Evolutionary conservation across 140 eudicot genomes (phyloP).

Genomic region (Erigeron philadelphicus): DNA sequence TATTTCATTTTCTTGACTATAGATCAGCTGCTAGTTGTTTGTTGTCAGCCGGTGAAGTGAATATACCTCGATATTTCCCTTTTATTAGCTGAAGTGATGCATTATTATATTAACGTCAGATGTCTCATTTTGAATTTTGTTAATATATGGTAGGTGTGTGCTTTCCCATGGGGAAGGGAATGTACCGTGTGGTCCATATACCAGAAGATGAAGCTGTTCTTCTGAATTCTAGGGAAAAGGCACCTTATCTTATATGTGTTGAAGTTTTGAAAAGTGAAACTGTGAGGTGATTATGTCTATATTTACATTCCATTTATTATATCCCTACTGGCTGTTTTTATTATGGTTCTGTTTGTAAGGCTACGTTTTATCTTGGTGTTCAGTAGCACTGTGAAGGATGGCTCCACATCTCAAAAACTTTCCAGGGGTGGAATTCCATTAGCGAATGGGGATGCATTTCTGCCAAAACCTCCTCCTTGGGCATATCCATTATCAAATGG

Average conservation of each 20-base stretch:
- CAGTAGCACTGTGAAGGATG: constrained; percentile 59
- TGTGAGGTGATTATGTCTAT: constrained; percentile 43
- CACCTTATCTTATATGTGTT: constrained; percentile 88
- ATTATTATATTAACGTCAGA: constrained; percentile 12
- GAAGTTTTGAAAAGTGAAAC: constrained; percentile 86
- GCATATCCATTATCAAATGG: constrained; percentile 84
- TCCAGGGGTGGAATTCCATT: constrained; percentile 92
- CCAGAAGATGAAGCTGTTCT: constrained; percentile 99
- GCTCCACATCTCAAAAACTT: constrained; percentile 62
- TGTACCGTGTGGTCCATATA: constrained; percentile 90
- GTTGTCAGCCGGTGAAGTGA: constrained; percentile 13
- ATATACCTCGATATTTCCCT: constrained; percentile 12
- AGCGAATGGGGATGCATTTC: constrained; percentile 90
- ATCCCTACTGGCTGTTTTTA: background rate
- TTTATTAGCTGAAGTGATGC: constrained; percentile 12
- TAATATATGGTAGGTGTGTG: constrained; percentile 54
- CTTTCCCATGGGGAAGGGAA: constrained; percentile 94
- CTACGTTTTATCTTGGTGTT: constrained; percentile 2
- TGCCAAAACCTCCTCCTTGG: constrained; percentile 99
- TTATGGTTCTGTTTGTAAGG: constrained; percentile 1
- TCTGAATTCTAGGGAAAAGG: constrained; percentile 93
- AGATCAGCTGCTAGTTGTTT: background rate
- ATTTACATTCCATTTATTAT: constrained; percentile 5
- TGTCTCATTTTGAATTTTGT: constrained; percentile 6
- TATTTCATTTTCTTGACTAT: background rate